A percentile compares a stretch with the other conserved stretches of the same genome.
Evolutionary conservation across 257 asterid species (phyloP).

Genomic region (Solanum boliviense): DNA sequence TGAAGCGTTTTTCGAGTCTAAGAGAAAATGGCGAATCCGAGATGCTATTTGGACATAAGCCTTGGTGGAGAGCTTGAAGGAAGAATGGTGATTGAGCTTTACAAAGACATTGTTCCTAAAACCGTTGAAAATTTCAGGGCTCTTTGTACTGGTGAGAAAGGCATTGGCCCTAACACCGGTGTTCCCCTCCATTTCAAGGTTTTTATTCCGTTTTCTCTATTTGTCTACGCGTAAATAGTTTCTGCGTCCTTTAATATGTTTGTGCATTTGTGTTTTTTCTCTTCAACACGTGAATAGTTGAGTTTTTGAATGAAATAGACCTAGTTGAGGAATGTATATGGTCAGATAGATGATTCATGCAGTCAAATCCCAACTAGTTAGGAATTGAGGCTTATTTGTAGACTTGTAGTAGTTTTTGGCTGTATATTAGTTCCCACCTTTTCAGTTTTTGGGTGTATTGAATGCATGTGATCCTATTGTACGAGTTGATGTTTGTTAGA

Average conservation of each 20-base stretch:
- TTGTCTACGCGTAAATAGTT: neutral
- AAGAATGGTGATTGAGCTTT: constrained; percentile 24
- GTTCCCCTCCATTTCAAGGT: constrained; percentile 34
- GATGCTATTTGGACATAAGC: constrained; percentile 23
- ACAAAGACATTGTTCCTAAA: constrained; percentile 18
- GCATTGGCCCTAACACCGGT: constrained; percentile 19
- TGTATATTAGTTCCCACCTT: neutral
- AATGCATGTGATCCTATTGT: neutral
- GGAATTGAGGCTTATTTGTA: neutral
- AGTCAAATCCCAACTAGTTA: neutral
- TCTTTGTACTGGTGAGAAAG: constrained; percentile 33
- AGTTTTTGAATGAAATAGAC: neutral
- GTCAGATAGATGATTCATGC: neutral
- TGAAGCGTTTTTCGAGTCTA: neutral
- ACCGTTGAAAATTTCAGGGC: constrained; percentile 41
- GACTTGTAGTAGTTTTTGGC: neutral
- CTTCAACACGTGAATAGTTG: neutral
- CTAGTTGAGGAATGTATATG: neutral
- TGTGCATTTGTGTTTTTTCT: neutral
- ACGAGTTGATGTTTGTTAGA: neutral
- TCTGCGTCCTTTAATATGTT: neutral
- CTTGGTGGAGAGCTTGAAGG: constrained; percentile 27
- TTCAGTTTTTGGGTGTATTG: neutral
- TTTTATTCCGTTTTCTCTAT: neutral
- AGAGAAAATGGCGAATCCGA: constrained; percentile 16